These are phyloP conservation scores for Acanthochlamys bracteata DNA, from an alignment of 106 monocot species.

Conservation along the genomic window DNA sequence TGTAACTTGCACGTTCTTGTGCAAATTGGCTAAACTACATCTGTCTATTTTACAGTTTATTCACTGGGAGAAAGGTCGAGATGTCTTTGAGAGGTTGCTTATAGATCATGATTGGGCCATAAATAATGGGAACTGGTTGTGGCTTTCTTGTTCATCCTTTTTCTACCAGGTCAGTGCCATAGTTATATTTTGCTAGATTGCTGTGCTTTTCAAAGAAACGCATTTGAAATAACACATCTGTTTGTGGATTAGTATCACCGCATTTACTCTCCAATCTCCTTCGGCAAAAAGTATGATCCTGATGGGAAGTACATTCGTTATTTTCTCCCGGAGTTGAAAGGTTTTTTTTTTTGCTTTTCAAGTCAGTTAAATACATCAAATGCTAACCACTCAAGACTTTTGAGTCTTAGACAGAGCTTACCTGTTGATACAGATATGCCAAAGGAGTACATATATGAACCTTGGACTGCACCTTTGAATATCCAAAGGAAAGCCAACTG, in stretches of 20 bases:
- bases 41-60: conserved; percentile 54
- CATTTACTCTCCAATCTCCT: conserved; percentile 78
- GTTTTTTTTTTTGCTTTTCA: conserved; percentile 14
- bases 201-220: too few species aligned
- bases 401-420: neutral
- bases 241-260: conserved; percentile 60
- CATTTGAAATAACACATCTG: too few species aligned
- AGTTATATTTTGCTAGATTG: too few species aligned
- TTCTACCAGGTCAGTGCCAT: conserved; percentile 46
- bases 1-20: too few species aligned
- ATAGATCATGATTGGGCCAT: conserved; percentile 76
- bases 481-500: conserved; percentile 75
- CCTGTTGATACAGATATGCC: conserved; percentile 59
- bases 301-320: conserved; percentile 64
- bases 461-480: conserved; percentile 77
- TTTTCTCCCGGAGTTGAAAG: conserved; percentile 84
- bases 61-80: conserved; percentile 88
- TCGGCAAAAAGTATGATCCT: conserved; percentile 88
- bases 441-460: conserved; percentile 85
- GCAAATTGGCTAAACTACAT: too few species aligned
- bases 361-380: neutral
- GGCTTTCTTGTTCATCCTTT: conserved; percentile 78
- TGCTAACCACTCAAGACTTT: too few species aligned
- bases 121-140: conserved; percentile 75
- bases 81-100: conserved; percentile 60